These are phyloP conservation scores for Protomyces arabidopsidicola DNA, from an alignment of 1,139 yeast genomes.

Conservation along the genomic window DNA sequence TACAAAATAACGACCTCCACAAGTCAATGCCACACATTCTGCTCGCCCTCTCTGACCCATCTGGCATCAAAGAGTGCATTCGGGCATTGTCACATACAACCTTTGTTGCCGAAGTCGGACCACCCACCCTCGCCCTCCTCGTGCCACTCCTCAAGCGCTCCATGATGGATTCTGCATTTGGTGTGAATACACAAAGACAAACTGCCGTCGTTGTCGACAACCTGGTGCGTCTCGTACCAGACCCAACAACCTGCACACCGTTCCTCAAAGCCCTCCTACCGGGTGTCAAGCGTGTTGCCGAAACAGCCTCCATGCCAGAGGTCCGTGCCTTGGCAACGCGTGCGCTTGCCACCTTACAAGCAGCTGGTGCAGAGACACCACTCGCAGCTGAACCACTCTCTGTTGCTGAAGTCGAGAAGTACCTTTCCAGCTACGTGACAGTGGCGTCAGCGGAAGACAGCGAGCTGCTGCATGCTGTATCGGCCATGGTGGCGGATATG, in stretches of 20 bases:
- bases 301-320: constrained; percentile 91
- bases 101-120: constrained; percentile 97
- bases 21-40: constrained; percentile 82
- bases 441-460: constrained; percentile 8
- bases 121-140: constrained; percentile 81
- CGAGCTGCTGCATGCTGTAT: not conserved
- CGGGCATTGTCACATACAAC: constrained; percentile 88
- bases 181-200: constrained; percentile 72
- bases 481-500: constrained; percentile 26
- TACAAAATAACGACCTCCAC: constrained; percentile 87
- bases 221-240: constrained; percentile 89
- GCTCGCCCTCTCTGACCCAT: constrained; percentile 84
- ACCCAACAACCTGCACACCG: constrained; percentile 82
- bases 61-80: constrained; percentile 81
- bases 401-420: constrained; percentile 20
- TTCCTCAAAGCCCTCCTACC: constrained; percentile 84
- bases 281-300: constrained; percentile 72
- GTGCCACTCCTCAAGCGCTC: constrained; percentile 93
- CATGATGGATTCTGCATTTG: constrained; percentile 84
- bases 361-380: constrained; percentile 27
- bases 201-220: constrained; percentile 95
- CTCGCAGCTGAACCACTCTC: constrained; percentile 25
- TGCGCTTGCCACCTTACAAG: constrained; percentile 49
- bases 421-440: constrained; percentile 13
- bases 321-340: constrained; percentile 89